Conservation (phyloP, 2,329 filamentous ascomycete genomes). For the Xylariaceae sp. region DNA sequence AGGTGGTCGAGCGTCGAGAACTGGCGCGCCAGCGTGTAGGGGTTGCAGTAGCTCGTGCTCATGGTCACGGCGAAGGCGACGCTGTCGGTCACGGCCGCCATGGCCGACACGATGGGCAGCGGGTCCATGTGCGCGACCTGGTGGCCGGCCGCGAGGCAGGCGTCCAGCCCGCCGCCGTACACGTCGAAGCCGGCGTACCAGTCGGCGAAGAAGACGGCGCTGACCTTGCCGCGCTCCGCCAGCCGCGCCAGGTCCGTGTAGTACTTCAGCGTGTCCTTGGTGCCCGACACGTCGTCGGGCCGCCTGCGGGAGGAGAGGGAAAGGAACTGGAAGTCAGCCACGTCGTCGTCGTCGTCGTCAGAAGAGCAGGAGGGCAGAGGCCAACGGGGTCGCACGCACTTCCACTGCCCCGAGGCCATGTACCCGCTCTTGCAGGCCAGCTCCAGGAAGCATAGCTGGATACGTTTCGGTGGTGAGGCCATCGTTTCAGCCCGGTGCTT, state of each 20-base stretch:
- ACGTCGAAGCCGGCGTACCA: slow-evolving; percentile 1
- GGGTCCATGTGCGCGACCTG: slow-evolving; percentile 6
- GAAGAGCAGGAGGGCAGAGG: too few species aligned
- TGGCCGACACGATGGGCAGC: slow-evolving; percentile 4
- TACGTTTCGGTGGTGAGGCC: slow-evolving; percentile 2
- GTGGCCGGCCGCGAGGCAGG: slow-evolving; percentile 1
- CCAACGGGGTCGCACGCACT: too few species aligned
- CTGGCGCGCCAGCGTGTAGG: slow-evolving; percentile 25
- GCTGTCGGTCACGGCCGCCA: slow-evolving; percentile 32
- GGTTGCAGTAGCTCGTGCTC: slow-evolving; percentile 28
- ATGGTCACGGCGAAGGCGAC: slow-evolving; percentile 30
- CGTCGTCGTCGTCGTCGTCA: not conserved
- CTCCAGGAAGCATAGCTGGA: slow-evolving; percentile 4
- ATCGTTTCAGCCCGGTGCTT: not conserved
- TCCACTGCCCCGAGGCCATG: slow-evolving; percentile 5
- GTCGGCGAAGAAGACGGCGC: slow-evolving; percentile 6
- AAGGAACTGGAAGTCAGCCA: not conserved
- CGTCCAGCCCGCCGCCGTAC: slow-evolving; percentile 4
- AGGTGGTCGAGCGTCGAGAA: slow-evolving; percentile 30
- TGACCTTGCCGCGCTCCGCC: slow-evolving; percentile 3
- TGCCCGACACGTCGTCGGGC: not conserved
- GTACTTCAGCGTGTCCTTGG: not conserved
- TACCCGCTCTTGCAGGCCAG: slow-evolving; percentile 2
- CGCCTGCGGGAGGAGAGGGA: not conserved
- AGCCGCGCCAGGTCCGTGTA: slow-evolving; percentile 3